Conservation (phyloP, 495 filamentous ascomycete genomes). For the Lophiostoma macrostomum region DNA sequence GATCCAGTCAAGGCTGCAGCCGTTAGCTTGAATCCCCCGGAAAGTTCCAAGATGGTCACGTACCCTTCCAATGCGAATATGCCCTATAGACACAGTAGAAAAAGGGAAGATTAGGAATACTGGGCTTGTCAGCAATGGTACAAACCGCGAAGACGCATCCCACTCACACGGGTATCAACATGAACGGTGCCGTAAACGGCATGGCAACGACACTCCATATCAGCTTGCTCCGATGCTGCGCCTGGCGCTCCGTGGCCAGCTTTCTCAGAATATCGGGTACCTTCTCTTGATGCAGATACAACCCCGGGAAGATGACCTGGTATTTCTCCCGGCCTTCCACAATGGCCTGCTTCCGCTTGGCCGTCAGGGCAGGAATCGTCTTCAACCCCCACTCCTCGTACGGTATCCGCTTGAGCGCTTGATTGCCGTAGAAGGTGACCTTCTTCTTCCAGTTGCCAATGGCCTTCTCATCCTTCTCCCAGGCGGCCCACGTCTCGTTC, state of each 20-base stretch:
- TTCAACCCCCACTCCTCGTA: slow-evolving; percentile 98
- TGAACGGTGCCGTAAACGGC: slow-evolving; percentile 80
- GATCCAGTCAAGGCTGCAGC: slow-evolving; percentile 70
- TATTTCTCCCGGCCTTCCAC: slow-evolving; percentile 62
- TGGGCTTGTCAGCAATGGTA: slow-evolving; percentile 39
- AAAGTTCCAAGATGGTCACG: no score
- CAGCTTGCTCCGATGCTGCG: slow-evolving; percentile 70
- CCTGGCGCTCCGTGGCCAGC: slow-evolving; percentile 75
- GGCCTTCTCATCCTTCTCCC: slow-evolving; percentile 73
- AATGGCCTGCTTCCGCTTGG: slow-evolving; percentile 60
- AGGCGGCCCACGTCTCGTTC: slow-evolving; percentile 70
- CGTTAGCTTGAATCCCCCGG: slow-evolving; percentile 28
- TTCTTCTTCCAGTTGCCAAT: slow-evolving; percentile 75
- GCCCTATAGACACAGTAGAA: slow-evolving; percentile 88
- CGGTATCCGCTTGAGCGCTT: slow-evolving; percentile 77
- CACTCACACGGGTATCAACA: slow-evolving; percentile 76
- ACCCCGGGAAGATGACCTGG: slow-evolving; percentile 73
- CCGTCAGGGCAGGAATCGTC: slow-evolving; percentile 80
- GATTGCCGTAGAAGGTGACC: slow-evolving; percentile 82
- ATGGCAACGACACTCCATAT: slow-evolving; percentile 76
- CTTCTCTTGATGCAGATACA: slow-evolving; percentile 59
- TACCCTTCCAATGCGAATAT: slow-evolving; percentile 61
- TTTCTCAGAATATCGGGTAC: slow-evolving; percentile 59
- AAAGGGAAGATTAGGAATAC: slow-evolving; percentile 93
- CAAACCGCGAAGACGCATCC: neutral